Base-by-base conservation (phyloP, 1,139 yeast genomes). In the Arxiozyma slooffiae region DNA sequence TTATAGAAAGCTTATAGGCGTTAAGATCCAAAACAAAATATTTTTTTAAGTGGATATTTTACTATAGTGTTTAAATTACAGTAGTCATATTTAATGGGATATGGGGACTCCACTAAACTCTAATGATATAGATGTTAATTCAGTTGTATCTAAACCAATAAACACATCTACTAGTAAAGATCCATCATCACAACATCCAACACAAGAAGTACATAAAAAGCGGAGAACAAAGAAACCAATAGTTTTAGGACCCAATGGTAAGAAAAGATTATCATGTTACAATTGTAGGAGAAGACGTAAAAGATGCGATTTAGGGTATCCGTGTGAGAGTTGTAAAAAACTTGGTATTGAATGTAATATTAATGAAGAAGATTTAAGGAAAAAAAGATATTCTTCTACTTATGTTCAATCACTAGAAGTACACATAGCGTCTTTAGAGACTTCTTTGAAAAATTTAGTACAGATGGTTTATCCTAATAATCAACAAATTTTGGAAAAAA, bases 301-400 rank as follows among this genome's bases (percentile, higher is more conserved):
- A 55, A 77, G 76, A 60, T 80, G 85, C 60, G 74, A 77, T 57
- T 67, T 71, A 50, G 72, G 70, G 9, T 65, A 62, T 48, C 84
- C 84, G 0, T 80, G 85, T 57, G 66, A 72, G 23, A 71, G 71
- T 48, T 80, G 85, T 61, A 61, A 63, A 22, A 72, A 71, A 52
- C 67, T 73, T 7, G 69, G 71, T 3, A 68, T 73, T 16, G 77
- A 74, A 46, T 80, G 85, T 60, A 68, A 77, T 26, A 72, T 72
- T 44, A 71, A 75, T n/a, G 71, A 72, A 8, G 70, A 70, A 51
- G 85, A 80, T 60, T 67, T 75, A 69, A 65, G 85, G 46, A 78
- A 77, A 58, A 75, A 73, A 53, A 66, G 83, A 48, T 78, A 79
- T 5, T 71, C 78, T 0, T 76, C 74, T 7, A 71, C 71, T 46